Percentiles rank a stretch among this genome's conserved stretches.
phyloP scores from a whole-genome alignment of 2,329 filamentous ascomycete genomes.

The Thelonectria discophora region DNA sequence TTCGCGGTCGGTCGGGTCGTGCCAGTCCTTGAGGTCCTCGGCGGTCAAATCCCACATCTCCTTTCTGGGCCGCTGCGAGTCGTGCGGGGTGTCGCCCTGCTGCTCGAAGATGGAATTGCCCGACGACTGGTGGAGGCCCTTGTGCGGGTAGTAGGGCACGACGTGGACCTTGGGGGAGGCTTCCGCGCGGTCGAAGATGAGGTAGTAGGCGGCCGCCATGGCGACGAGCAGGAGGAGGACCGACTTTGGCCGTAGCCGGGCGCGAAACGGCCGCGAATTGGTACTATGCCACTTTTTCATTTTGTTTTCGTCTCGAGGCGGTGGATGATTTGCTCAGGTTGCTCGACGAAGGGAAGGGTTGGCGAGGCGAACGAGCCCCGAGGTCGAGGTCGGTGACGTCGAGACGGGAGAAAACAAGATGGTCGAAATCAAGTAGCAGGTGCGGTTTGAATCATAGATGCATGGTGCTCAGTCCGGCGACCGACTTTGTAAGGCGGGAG shows the following conservation, averaged over 20 bases:
- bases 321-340: too few relatives aligned
- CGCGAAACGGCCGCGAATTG: conserved; percentile 42
- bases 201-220: conserved; percentile 54
- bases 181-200: conserved; percentile 51
- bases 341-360: conserved; percentile 3
- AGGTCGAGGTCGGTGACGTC: conserved; percentile 11
- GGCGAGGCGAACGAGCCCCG: conserved; percentile 15
- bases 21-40: conserved; percentile 49
- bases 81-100: conserved; percentile 18
- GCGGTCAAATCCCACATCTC: conserved; percentile 49
- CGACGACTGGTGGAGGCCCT: conserved; percentile 3
- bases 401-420: conserved; percentile 16
- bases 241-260: conserved; percentile 53
- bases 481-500: conserved; percentile 13
- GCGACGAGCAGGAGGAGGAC: conserved; percentile 53
- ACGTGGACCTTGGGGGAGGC: conserved; percentile 44
- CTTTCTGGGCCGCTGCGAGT: conserved; percentile 25
- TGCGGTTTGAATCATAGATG: conserved; percentile 29
- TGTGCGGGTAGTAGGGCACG: conserved; percentile 40
- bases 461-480: conserved; percentile 30
- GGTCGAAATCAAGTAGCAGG: conserved; percentile 18
- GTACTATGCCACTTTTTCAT: conserved; percentile 49
- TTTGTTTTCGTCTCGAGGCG: conserved; percentile 25
- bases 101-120: conserved; percentile 20
- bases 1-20: conserved; percentile 48